Evolutionary conservation across 495 filamentous ascomycete species (phyloP).

Genomic region (Cudoniella acicularis): DNA sequence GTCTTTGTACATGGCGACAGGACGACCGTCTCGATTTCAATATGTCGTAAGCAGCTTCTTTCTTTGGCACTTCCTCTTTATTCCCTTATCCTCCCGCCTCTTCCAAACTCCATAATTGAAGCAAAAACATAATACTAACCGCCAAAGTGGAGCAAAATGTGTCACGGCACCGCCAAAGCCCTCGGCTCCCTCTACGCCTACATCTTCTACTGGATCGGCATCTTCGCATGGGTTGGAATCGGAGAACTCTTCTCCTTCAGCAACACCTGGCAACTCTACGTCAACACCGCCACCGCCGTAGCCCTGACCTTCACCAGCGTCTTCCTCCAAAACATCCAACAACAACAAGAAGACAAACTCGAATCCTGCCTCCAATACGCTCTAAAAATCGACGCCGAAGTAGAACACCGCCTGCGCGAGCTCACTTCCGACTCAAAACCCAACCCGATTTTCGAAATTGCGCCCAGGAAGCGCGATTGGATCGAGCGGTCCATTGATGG

Average conservation of each 20-base stretch:
- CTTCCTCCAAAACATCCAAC: slow-evolving; percentile 37
- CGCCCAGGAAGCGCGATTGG: slow-evolving; percentile 23
- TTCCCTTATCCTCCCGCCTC: too few species aligned
- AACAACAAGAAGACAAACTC: slow-evolving; percentile 31
- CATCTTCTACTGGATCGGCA: slow-evolving; percentile 34
- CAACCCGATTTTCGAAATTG: slow-evolving; percentile 26
- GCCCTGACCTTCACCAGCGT: slow-evolving; percentile 35
- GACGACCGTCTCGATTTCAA: slow-evolving; percentile 18
- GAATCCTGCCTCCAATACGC: slow-evolving; percentile 31
- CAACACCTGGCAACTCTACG: slow-evolving; percentile 36
- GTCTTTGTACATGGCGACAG: slow-evolving; percentile 13
- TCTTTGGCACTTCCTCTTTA: too few species aligned
- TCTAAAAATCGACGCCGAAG: slow-evolving; percentile 31
- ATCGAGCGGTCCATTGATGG: slow-evolving; percentile 30
- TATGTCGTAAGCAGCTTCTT: too few species aligned
- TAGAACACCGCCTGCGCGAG: slow-evolving; percentile 32
- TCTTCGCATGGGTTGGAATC: slow-evolving; percentile 35
- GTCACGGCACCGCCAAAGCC: slow-evolving; percentile 20
- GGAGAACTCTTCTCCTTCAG: slow-evolving; percentile 28
- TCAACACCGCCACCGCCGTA: slow-evolving; percentile 37
- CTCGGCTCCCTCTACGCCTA: slow-evolving; percentile 30
- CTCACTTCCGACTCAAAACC: slow-evolving; percentile 25
- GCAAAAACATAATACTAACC: too few species aligned
- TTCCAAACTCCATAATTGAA: too few species aligned
- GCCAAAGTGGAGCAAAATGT: slow-evolving; percentile 20